phyloP scores from a whole-genome alignment of 352 stramenopile genomes.

The Globisporangium lucens region DNA sequence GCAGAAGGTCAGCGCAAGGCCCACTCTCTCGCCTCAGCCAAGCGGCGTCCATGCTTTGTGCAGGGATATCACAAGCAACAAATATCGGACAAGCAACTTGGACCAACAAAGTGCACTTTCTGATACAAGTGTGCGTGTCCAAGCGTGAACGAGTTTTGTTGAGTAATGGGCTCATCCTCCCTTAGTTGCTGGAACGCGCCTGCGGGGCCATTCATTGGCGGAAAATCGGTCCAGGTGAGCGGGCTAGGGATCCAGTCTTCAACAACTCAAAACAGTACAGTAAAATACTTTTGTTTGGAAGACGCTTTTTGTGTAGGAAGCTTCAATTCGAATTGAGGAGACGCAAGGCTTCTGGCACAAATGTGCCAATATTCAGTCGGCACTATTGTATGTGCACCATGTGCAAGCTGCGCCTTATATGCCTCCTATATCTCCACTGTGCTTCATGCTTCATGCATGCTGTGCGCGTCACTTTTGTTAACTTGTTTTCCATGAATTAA shows the following conservation, averaged over 20 bases:
- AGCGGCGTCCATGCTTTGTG: background rate
- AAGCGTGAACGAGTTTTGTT: background rate
- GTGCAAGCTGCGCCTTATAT: too few relatives aligned
- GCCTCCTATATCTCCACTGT: too few relatives aligned
- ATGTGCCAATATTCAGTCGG: too few relatives aligned
- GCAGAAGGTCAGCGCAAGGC: background rate
- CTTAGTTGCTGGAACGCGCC: background rate
- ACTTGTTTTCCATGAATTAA: background rate
- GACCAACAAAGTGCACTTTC: background rate
- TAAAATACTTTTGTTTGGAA: background rate
- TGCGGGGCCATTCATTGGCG: background rate
- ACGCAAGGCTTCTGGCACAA: background rate
- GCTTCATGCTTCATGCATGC: background rate
- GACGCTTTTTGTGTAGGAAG: too few relatives aligned
- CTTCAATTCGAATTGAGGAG: background rate
- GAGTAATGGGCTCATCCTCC: background rate
- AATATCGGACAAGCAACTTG: too few relatives aligned
- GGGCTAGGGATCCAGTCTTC: background rate
- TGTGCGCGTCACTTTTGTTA: background rate
- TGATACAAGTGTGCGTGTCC: background rate
- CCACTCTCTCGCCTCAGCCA: constrained; percentile 5
- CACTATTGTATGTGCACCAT: too few relatives aligned
- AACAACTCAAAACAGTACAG: background rate
- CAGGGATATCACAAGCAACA: too few relatives aligned
- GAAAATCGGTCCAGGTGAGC: background rate